Percentiles rank a stretch among this genome's conserved stretches.
Conservation (phyloP, 208 protist genomes). For the Leishmania gerbilli region DNA sequence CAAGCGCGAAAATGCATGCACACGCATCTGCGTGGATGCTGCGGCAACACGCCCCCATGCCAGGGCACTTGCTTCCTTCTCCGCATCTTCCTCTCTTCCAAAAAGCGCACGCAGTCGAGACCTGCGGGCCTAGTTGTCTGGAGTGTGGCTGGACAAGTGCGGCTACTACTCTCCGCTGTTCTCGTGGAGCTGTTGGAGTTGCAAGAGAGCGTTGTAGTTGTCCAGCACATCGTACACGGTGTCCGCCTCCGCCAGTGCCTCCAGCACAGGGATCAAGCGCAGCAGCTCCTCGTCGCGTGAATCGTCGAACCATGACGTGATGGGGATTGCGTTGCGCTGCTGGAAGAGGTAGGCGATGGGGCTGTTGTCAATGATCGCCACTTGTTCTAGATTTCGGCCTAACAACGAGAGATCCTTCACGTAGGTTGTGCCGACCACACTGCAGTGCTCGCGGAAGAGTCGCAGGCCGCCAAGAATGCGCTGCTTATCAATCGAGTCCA, state of each 20-base stretch:
- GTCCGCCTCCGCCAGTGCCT: conserved; percentile 63
- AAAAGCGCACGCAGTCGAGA: background rate
- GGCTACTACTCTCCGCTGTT: background rate
- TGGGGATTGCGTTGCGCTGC: conserved; percentile 89
- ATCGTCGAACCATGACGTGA: conserved; percentile 91
- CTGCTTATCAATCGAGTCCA: conserved; percentile 71
- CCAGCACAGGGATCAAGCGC: conserved; percentile 74
- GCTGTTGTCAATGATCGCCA: conserved; percentile 90
- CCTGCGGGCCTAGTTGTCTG: background rate
- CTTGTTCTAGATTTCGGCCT: conserved; percentile 72
- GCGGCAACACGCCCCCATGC: background rate
- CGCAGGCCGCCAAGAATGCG: conserved; percentile 62
- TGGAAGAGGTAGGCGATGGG: conserved; percentile 92
- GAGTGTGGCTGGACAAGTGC: background rate
- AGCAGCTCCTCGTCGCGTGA: conserved; percentile 65
- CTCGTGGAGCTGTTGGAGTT: conserved; percentile 57
- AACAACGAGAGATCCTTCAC: conserved; percentile 91
- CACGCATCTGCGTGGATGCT: background rate
- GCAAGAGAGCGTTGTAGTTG: conserved; percentile 80
- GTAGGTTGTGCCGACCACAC: conserved; percentile 72
- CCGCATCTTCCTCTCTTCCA: background rate
- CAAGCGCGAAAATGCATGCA: background rate
- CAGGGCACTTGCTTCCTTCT: background rate
- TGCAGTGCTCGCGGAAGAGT: conserved; percentile 89
- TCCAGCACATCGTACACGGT: conserved; percentile 85